Base-by-base conservation (phyloP, 225 moss, liverwort and hornwort genomes). In the Pseudisothecium myosuroides region DNA sequence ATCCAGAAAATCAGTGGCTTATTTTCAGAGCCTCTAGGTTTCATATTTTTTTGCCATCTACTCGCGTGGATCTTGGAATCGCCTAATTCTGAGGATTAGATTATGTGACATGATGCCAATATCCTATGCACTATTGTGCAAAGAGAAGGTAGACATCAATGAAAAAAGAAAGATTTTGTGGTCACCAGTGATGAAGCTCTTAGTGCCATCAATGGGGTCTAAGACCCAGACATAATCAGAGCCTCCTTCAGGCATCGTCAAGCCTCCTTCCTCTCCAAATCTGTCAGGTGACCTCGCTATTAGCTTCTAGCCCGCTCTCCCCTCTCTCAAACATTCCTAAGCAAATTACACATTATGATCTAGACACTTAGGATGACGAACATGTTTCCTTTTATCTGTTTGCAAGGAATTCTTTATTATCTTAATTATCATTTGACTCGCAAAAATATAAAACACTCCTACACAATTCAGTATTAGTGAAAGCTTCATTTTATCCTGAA, bases 171-270 rank as follows among this genome's bases (percentile, higher is more conserved):
- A 90, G 90, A 91, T 87, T 74, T 91, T 87, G 90, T 87, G 45
- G 94, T 94, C 94, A 98, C 98, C 98, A 93, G 98, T 99, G 88
- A 99, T 96, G 92, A 99, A 99, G 92, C 98, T 99, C 90, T 99
- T 99, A 58, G 98, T 99, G 91, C 98, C 98, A 91, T 99, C 98
- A 88, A 99, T 99, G 87, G 98, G 98, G 91, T 99, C 98, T 67
- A 99, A 91, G 34, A 99, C 97, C 98, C 98, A 99, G 76, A 97
- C 94, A 94, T 97, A 97, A 88, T 99, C 98, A 78, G 97, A 93
- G 85, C 93, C 95, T 82, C 89, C 94, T 85, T 95, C 92, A 75
- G 98, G 98, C 96, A 99, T 97, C 88, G 92, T 92, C 89, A 99
- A 90, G 87, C 98, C 98, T 90, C 92, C 91, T 90, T 99, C 98